Percentiles rank a stretch among this genome's conserved stretches.
Conservation (phyloP, 2,329 filamentous ascomycete species). For the Microsporum canis region DNA sequence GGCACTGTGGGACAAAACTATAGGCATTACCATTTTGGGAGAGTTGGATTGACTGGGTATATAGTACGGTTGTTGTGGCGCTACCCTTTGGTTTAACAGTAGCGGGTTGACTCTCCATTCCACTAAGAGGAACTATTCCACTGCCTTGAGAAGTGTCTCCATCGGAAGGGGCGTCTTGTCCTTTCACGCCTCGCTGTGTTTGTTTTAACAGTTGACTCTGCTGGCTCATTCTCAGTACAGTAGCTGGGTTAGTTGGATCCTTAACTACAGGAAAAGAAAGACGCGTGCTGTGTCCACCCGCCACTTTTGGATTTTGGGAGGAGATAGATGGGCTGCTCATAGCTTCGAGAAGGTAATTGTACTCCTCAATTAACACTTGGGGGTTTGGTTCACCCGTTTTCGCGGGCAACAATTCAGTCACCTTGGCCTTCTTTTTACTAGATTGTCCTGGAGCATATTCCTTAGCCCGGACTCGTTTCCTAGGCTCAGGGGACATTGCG, state of each 20-base stretch:
- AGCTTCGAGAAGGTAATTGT: not conserved
- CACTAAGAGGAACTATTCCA: too few species aligned
- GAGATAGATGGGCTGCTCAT: not conserved
- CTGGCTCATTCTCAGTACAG: slow-evolving; percentile 56
- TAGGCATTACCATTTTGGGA: slow-evolving; percentile 15
- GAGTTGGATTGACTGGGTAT: slow-evolving; percentile 20
- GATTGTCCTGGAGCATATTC: not conserved
- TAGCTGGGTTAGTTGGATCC: slow-evolving; percentile 55
- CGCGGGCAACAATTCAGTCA: slow-evolving; percentile 12
- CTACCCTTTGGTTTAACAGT: not conserved
- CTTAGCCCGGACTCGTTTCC: not conserved
- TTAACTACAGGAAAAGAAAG: slow-evolving; percentile 67
- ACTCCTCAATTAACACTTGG: not conserved
- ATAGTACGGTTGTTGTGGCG: not conserved
- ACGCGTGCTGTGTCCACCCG: slow-evolving; percentile 30
- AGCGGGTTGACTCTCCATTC: not conserved
- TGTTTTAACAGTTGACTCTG: slow-evolving; percentile 45
- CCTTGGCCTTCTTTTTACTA: not conserved
- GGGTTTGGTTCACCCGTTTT: slow-evolving; percentile 12
- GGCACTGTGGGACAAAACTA: slow-evolving; percentile 19
- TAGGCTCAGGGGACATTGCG: slow-evolving; percentile 11
- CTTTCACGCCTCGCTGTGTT: slow-evolving; percentile 15
- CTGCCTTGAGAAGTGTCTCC: not conserved
- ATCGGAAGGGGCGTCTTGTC: not conserved
- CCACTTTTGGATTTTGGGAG: slow-evolving; percentile 20